Percentiles rank a stretch among this genome's conserved stretches.
These are phyloP conservation scores for Ogataea sp. DNA, from an alignment of 805 yeast genomes.

Conservation along the genomic window DNA sequence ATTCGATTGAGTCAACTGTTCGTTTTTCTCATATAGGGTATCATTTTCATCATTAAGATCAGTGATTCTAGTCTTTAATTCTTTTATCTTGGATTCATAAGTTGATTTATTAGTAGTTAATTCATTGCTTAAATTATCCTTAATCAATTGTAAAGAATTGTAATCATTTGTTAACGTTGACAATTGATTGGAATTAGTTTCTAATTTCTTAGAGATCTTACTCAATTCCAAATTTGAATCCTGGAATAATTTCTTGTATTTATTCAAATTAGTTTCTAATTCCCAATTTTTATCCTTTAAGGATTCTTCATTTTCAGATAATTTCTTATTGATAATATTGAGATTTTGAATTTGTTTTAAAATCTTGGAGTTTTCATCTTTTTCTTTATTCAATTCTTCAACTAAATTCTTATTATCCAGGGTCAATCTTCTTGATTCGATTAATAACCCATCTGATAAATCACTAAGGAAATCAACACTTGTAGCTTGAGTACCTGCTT, in stretches of 20 bases:
- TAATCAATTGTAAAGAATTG: slow-evolving; percentile 36
- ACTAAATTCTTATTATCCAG: slow-evolving; percentile 50
- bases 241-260: slow-evolving; percentile 33
- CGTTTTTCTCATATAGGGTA: slow-evolving; percentile 26
- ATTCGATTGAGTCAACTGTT: slow-evolving; percentile 3
- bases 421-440: slow-evolving; percentile 63
- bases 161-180: slow-evolving; percentile 35
- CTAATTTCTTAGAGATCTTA: slow-evolving; percentile 31
- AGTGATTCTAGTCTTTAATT: slow-evolving; percentile 42
- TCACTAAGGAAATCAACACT: slow-evolving; percentile 70
- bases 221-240: slow-evolving; percentile 31
- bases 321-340: slow-evolving; percentile 21
- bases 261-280: slow-evolving; percentile 40
- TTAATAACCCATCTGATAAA: slow-evolving; percentile 59
- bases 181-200: slow-evolving; percentile 14
- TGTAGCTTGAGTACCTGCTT: slow-evolving; percentile 21
- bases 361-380: slow-evolving; percentile 33
- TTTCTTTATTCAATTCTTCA: slow-evolving; percentile 30
- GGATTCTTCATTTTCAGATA: slow-evolving; percentile 34
- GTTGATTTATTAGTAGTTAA: slow-evolving; percentile 27
- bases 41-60: slow-evolving; percentile 68
- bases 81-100: slow-evolving; percentile 34
- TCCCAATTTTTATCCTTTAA: slow-evolving; percentile 60
- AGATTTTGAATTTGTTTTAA: slow-evolving; percentile 29
- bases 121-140: slow-evolving; percentile 31